These are phyloP conservation scores for Ganoderma leucocontextum DNA, from an alignment of 1,284 basidiomycete genomes.

Conservation along the genomic window DNA sequence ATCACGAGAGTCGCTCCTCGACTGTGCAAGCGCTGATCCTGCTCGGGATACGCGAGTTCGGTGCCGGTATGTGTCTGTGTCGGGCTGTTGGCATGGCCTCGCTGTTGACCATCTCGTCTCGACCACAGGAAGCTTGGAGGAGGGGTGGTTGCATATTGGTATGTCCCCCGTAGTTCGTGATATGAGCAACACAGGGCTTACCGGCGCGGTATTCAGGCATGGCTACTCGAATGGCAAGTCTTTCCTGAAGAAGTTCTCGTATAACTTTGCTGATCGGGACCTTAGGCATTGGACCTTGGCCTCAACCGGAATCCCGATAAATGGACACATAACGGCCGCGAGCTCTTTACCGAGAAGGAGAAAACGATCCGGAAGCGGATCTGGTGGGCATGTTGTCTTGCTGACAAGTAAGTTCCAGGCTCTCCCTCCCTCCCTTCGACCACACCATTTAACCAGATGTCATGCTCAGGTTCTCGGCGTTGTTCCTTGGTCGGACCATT, in stretches of 20 bases:
- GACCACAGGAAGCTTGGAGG: constrained; percentile 68
- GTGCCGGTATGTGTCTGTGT: constrained; percentile 58
- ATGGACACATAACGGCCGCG: constrained; percentile 72
- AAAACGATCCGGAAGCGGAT: constrained; percentile 79
- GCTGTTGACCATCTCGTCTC: neutral
- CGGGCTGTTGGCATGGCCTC: neutral
- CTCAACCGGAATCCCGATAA: constrained; percentile 82
- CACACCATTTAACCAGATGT: neutral
- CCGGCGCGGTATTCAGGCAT: constrained; percentile 55
- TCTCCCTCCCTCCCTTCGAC: neutral
- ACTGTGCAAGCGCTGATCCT: constrained; percentile 81
- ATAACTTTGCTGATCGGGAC: constrained; percentile 6
- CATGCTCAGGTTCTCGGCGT: constrained; percentile 32
- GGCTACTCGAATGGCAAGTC: constrained; percentile 76
- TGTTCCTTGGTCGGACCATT: constrained; percentile 61
- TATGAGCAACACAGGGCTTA: neutral
- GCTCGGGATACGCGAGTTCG: constrained; percentile 83
- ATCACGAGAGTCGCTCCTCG: constrained; percentile 71
- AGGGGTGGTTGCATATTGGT: constrained; percentile 86
- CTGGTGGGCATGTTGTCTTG: constrained; percentile 83
- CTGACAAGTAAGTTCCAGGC: constrained; percentile 65
- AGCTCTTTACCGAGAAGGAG: constrained; percentile 73
- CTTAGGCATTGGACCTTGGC: constrained; percentile 84
- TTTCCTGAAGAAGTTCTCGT: constrained; percentile 6
- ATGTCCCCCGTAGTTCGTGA: constrained; percentile 28